These are phyloP conservation scores for Polychytrium aggregatum DNA, from an alignment of 192 early-diverging fungal genomes.

Conservation along the genomic window DNA sequence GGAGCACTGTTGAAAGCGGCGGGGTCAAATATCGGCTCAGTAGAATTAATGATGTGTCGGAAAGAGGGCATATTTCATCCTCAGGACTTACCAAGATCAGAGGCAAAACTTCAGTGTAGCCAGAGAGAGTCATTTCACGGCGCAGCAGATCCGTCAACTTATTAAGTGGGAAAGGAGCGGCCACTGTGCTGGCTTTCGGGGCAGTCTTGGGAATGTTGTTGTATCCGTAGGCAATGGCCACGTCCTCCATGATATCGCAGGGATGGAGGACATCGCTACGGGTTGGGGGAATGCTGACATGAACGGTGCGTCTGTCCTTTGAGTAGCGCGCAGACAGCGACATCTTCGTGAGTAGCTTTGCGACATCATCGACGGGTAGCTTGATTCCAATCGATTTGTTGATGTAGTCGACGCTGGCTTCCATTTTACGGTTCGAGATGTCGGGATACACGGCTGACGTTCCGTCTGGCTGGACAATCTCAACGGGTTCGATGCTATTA, in stretches of 20 bases:
- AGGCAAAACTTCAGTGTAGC: conserved; percentile 89
- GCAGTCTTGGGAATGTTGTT: conserved; percentile 79
- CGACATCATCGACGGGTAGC: conserved; percentile 56
- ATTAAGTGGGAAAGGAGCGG: conserved; percentile 79
- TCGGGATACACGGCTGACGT: conserved; percentile 59
- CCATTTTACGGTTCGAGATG: conserved; percentile 51
- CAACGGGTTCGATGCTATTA: conserved; percentile 85
- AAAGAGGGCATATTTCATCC: not conserved
- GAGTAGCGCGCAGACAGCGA: conserved; percentile 55
- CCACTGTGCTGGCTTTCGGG: conserved; percentile 73
- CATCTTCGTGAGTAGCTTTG: conserved; percentile 75
- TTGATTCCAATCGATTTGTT: conserved; percentile 72
- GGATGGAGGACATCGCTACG: conserved; percentile 91
- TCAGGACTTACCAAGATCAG: conserved; percentile 77
- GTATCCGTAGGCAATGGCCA: conserved; percentile 92
- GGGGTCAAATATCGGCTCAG: conserved; percentile 1
- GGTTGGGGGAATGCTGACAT: conserved; percentile 75
- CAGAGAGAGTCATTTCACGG: conserved; percentile 73
- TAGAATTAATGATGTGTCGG: not conserved
- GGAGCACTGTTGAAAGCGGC: conserved; percentile 59
- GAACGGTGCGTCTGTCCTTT: conserved; percentile 30
- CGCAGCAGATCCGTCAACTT: conserved; percentile 83
- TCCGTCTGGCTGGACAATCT: conserved; percentile 78
- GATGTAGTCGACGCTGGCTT: conserved; percentile 76
- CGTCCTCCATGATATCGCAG: conserved; percentile 97